phyloP scores from a whole-genome alignment of 1,284 basidiomycete species.

The Xanthoconium separans region DNA sequence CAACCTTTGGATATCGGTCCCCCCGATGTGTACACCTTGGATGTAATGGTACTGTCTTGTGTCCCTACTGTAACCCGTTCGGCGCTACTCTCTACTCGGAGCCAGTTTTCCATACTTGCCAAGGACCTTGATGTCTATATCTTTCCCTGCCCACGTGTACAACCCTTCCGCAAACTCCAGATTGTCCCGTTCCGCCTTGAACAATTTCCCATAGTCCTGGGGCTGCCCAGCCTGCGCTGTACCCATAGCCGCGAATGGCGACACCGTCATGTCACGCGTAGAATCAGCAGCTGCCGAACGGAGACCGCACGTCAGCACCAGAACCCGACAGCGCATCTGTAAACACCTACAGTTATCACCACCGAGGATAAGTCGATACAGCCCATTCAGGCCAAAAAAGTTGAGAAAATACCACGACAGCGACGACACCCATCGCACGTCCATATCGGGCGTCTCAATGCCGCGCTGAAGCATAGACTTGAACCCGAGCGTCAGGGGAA shows the following conservation, averaged over 20 bases:
- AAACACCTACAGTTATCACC: constrained; percentile 77
- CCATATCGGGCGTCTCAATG: constrained; percentile 95
- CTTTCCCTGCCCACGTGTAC: constrained; percentile 79
- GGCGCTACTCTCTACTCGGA: constrained; percentile 22
- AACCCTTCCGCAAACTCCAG: constrained; percentile 86
- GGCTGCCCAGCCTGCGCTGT: constrained; percentile 53
- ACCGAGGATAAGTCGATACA: constrained; percentile 93
- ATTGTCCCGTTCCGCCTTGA: constrained; percentile 92
- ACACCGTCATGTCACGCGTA: constrained; percentile 69
- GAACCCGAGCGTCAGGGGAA: constrained; percentile 95
- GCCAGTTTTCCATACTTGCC: constrained; percentile 66
- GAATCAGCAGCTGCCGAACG: constrained; percentile 66
- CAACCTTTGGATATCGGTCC: constrained; percentile 14
- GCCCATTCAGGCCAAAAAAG: constrained; percentile 95
- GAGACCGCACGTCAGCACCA: constrained; percentile 17
- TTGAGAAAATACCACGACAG: constrained; percentile 99
- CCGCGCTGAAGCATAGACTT: constrained; percentile 99
- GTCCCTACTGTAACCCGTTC: constrained; percentile 22
- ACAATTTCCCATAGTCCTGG: constrained; percentile 88
- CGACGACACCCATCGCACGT: constrained; percentile 98
- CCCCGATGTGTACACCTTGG: constrained; percentile 27
- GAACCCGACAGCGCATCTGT: constrained; percentile 11
- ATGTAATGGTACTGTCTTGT: constrained; percentile 27
- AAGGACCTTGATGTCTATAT: constrained; percentile 77
- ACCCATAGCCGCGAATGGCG: constrained; percentile 68